Percentiles rank a stretch among this genome's conserved stretches.
Conservation (phyloP, 306 rosid genomes). For the Corylus americana region DNA sequence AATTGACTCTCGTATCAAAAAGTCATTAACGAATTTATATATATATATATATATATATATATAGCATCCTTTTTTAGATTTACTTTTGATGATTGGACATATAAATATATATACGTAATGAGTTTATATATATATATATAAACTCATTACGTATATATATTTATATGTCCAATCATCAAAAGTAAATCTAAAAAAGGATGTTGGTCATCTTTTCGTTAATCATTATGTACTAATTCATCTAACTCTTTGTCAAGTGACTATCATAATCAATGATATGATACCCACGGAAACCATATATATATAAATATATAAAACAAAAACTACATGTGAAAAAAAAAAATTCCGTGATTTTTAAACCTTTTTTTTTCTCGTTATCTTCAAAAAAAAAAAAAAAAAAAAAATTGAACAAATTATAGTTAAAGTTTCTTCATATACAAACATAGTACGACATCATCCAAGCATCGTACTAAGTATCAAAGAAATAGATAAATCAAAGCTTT, state of each 20-base stretch:
- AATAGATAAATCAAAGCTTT: too few species aligned
- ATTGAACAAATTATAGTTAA: neutral
- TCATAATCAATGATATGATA: neutral
- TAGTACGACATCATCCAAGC: neutral
- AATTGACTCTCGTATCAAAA: constrained; percentile 30
- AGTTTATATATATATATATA: too few species aligned
- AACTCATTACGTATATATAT: too few species aligned
- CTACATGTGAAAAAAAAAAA: neutral
- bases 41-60: too few species aligned
- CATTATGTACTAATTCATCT: neutral
- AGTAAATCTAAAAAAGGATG: neutral
- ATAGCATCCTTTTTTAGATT: too few species aligned
- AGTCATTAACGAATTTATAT: too few species aligned
- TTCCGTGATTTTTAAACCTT: neutral
- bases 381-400: too few species aligned
- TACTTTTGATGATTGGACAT: too few species aligned
- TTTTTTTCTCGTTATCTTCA: neutral
- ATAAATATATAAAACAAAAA: neutral
- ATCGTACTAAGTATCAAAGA: too few species aligned
- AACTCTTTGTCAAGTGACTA: neutral
- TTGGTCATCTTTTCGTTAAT: neutral
- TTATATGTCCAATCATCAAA: constrained; percentile 1
- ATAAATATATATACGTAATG: too few species aligned
- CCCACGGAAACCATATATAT: neutral
- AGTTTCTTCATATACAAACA: neutral